These are phyloP conservation scores for Abortiporus biennis DNA, from an alignment of 1,284 basidiomycete genomes.

Conservation along the genomic window DNA sequence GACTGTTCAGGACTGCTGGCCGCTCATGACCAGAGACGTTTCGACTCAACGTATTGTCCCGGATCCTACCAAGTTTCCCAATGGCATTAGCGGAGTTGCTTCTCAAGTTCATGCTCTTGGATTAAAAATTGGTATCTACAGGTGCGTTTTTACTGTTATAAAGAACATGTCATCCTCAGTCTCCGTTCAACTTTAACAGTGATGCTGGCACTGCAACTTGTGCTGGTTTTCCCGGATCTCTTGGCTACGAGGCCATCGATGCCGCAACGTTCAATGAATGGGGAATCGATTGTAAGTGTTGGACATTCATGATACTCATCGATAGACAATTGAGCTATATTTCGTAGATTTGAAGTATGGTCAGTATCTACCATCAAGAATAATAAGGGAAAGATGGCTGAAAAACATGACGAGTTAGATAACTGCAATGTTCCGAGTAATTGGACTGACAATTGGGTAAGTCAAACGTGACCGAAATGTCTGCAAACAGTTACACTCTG, in stretches of 20 bases:
- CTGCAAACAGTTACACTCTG: too few species aligned
- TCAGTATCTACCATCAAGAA: constrained; percentile 14
- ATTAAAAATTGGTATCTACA: constrained; percentile 49
- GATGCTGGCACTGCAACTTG: constrained; percentile 52
- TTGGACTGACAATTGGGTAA: constrained; percentile 39
- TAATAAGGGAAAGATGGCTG: not conserved
- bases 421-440: constrained; percentile 50
- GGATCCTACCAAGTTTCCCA: constrained; percentile 46
- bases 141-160: constrained; percentile 19
- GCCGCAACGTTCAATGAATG: constrained; percentile 45
- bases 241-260: constrained; percentile 42
- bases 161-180: not conserved
- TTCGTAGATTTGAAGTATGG: constrained; percentile 45
- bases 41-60: constrained; percentile 38
- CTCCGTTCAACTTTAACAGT: constrained; percentile 26
- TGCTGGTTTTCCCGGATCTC: constrained; percentile 45
- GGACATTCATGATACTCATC: constrained; percentile 8
- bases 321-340: constrained; percentile 2
- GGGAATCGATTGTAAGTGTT: constrained; percentile 42
- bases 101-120: constrained; percentile 41
- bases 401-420: constrained; percentile 26
- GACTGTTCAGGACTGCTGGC: constrained; percentile 44
- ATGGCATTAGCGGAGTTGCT: constrained; percentile 41
- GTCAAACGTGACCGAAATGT: constrained; percentile 14
- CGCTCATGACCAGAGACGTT: constrained; percentile 33